Evolutionary conservation across 2,329 filamentous ascomycete species (phyloP), one percentile per base, ranked within the genome.

Genomic region (Rutstroemia sp.): DNA sequence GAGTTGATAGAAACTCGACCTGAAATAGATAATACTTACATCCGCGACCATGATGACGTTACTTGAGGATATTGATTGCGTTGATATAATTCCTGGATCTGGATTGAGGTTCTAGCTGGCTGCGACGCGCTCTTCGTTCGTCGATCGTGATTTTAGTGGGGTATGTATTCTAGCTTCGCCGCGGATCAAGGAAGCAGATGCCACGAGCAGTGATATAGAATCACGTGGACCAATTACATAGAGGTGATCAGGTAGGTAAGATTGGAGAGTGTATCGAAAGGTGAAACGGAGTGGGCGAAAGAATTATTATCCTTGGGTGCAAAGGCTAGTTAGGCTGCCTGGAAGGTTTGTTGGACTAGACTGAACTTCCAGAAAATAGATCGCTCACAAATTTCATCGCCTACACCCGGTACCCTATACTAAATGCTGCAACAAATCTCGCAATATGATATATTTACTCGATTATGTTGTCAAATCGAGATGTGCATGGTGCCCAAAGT

Each of bases 11-110:
- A 16, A 10, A 25, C 42, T 4, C 14, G 14, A 16, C 12, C 4
- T 14, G 8, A 0, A 40, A 39, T 12, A 25, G 17, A 39, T 10
- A 9, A 34, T 42, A 63, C 65, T 63, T 52, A 67, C 65, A 61
- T 69, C 67, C 30, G 63, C 64, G 58, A 69, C 67, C 67, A 69
- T 69, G 38, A 61, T 69, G 62, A 58, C 48, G 48, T 44, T 54
- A 40, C 27, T 42, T 23, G 48, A 39, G 51, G 19, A 38, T 42
- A 9, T 46, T 17, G 36, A 53, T 48, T 40, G 51, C 50, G 42
- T 55, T 40, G 39, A 42, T 46, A 45, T 21, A 42, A 39, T 54
- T 27, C 27, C n/a, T n/a, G 38, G 12, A 48, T 54, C 52, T 30
- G 38, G 44, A 46, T 27, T 58, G 48, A 52, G 23, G 42, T 30